These are phyloP conservation scores for Rhodomyrtus tomentosa DNA, from an alignment of 345 rosid species.

Conservation along the genomic window DNA sequence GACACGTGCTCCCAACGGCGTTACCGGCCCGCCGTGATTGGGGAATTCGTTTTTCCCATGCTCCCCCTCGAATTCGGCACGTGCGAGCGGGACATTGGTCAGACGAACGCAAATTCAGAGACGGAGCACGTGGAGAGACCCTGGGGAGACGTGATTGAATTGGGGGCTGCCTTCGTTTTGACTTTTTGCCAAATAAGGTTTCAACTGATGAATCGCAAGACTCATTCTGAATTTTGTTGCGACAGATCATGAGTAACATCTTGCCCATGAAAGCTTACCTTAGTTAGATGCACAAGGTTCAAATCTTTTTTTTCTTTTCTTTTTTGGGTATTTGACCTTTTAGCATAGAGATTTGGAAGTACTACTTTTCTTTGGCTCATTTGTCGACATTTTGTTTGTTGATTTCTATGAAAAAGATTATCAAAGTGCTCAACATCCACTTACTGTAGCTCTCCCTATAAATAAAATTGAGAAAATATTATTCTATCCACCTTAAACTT, in stretches of 20 bases:
- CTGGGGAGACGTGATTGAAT: neutral
- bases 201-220: neutral
- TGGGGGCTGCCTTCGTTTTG: conserved; percentile 15
- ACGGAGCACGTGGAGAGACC: neutral
- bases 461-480: neutral
- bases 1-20: neutral
- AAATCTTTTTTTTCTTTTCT: no score
- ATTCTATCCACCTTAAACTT: fast-evolving
- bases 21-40: neutral
- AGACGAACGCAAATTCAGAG: conserved; percentile 11
- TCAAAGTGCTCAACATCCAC: neutral
- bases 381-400: neutral
- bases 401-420: neutral
- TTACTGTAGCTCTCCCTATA: neutral
- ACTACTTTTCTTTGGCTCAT: neutral
- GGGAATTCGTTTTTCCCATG: neutral
- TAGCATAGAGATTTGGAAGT: neutral
- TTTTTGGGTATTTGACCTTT: neutral
- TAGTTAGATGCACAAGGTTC: neutral
- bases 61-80: neutral
- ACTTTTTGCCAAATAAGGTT: conserved; percentile 2
- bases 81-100: neutral
- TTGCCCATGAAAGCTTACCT: neutral
- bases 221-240: neutral
- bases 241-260: neutral